Base-by-base conservation (phyloP, 2,329 filamentous ascomycete genomes). In the Trichophyton equinum region DNA sequence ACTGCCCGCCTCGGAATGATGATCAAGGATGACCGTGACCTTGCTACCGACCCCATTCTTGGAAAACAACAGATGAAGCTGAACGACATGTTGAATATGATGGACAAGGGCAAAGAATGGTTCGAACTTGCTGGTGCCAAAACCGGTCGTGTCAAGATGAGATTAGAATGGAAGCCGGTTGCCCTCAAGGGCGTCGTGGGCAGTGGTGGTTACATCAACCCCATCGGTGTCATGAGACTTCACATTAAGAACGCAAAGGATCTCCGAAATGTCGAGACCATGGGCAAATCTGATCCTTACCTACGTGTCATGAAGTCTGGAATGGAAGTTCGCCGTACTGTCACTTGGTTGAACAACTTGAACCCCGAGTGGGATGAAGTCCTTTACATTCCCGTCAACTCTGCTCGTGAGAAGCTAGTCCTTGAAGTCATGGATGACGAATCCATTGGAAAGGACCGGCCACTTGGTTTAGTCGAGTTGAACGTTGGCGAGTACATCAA, bases 361-460 rank as follows among this genome's bases (percentile, higher is more conserved):
- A 90, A 95, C 71, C 94, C 94, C 1, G 88, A 94, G 59, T 99
- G 89, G 86, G 91, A 99, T 69, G 94, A 99, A 74, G 85, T 99
- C 25, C 82, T 96, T 22, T 99, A 99, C 70, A 82, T 99, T 0
- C 92, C 95, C 1, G 82, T 99, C 61, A 92, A 96, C 72, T 91
- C 86, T 5, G 69, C 82, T 13, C 86, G 89, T 36, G 94, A 99
- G 72, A 90, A 88, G 69, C 78, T 99, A 33, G 85, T 85, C 0
- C 76, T 99, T 18, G 94, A 99, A 73, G 91, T 97, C 65, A 96
- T 99, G 92, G 94, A 99, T 68, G 85, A 94, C 63, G 94, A 99
- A 75, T 91, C 85, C 67, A 81, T 97, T 69, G 89, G 89, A 68
- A 94, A 91, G 71, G 94, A 99, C 73, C 87, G 94, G 61, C 88